Base-by-base conservation (phyloP, 192 early-diverging fungal genomes). In the Coemansia sp. region DNA sequence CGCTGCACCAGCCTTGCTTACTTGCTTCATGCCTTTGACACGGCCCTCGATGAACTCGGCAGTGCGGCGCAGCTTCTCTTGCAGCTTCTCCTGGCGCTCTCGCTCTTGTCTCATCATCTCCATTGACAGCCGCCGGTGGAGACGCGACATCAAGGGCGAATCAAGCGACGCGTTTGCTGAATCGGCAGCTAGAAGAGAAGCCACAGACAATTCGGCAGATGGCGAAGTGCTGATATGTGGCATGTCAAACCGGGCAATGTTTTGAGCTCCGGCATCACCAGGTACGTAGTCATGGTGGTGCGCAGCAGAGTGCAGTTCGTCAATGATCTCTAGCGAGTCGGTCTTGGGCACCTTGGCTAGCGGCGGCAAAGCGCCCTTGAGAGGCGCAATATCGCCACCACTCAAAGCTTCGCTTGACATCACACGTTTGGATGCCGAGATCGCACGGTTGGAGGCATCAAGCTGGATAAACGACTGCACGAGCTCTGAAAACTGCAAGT, bases 401-500 rank as follows among this genome's bases (percentile, higher is more conserved):
- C 55, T 58, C 29, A 58, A 31, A 34, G 55, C 14, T 15, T 58
- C 55, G 29, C 55, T 58, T 14, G 55, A 58, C 55, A 58, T 29
- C 14, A 51, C 31, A n/a, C 73, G 73, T 12, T 62, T 74, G 11
- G 53, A 27, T 4, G 39, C 21, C 11, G 61, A 19, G 4, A n/a
- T 3, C 19, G 25, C 32, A 2, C 74, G 74, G 23, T n/a, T 61
- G 38, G 60, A 53, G 7, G 63, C 69, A 53, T 98, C 95, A 0
- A 92, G 85, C 64, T 94, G 91, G 65, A 97, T 87, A 73, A 91
- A 95, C 4, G 85, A 86, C 39, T 91, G 76, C 2, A 88, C 91
- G 39, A 99, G 88, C 55, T 91, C 86, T 5, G 83, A 84, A 67
- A 97, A 97, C 25, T 94, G 92, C 63, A 85, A 66, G 63, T 98